Percentiles rank a stretch among this genome's conserved stretches.
Evolutionary conservation across 441 rosid species (phyloP).

Genomic region (Gossypium davidsonii): DNA sequence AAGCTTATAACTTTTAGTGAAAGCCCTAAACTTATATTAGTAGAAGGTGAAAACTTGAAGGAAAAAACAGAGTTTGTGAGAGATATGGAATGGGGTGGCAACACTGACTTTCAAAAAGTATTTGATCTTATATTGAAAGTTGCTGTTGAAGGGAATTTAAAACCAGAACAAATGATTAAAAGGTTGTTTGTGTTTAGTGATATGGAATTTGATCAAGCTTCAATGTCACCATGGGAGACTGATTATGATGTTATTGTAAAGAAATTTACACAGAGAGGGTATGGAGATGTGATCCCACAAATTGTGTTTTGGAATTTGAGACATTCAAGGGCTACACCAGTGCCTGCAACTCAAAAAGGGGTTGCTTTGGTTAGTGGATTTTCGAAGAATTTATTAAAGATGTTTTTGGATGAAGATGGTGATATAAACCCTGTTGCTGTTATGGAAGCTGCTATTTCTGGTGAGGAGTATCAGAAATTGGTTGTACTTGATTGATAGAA

Average conservation of each 20-base stretch:
- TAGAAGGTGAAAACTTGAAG: slow-evolving; percentile 32
- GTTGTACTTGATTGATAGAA: slow-evolving; percentile 8
- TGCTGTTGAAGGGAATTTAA: slow-evolving; percentile 27
- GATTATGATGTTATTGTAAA: slow-evolving; percentile 35
- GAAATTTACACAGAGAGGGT: slow-evolving; percentile 37
- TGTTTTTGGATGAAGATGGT: slow-evolving; percentile 7
- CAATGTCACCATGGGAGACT: slow-evolving; percentile 31
- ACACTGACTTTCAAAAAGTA: slow-evolving; percentile 43
- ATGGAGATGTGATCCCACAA: slow-evolving; percentile 36
- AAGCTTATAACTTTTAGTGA: slow-evolving; percentile 52
- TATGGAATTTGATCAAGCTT: slow-evolving; percentile 54
- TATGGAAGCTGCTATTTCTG: slow-evolving; percentile 7
- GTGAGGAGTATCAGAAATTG: slow-evolving; percentile 11
- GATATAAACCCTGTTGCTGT: slow-evolving; percentile 1
- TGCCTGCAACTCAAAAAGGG: slow-evolving; percentile 10
- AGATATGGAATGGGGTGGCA: slow-evolving; percentile 20
- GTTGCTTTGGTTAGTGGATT: slow-evolving; percentile 14
- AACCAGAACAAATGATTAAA: slow-evolving; percentile 41
- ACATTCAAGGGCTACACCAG: slow-evolving; percentile 50
- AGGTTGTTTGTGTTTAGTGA: slow-evolving; percentile 50
- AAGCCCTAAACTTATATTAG: slow-evolving; percentile 32
- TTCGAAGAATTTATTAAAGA: slow-evolving; percentile 14
- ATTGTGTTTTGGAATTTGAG: slow-evolving; percentile 65
- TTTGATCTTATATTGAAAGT: slow-evolving; percentile 37
- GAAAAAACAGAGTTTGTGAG: slow-evolving; percentile 30